Evolutionary conservation across 2,329 filamentous ascomycete genomes (phyloP), one percentile per base, ranked within the genome.

Genomic region (Xylariaceae sp.): DNA sequence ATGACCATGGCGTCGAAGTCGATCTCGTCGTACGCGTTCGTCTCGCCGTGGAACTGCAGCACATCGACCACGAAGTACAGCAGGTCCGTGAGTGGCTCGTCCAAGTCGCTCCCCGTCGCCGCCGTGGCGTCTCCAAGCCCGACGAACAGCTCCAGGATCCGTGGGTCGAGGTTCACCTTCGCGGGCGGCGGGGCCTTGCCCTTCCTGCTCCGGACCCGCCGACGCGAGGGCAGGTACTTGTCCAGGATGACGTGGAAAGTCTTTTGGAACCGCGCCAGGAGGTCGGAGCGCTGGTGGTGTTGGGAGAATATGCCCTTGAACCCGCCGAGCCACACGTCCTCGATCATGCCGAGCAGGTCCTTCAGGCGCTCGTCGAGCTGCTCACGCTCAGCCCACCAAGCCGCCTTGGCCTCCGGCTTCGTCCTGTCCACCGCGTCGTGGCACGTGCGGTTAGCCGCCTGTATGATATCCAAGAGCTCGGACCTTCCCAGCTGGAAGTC

Each of bases 21-120:
- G 47, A 98, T 86, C 65, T 98, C 92, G 53, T 98, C 92, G 62
- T 96, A 96, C 0, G 94, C 92, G 57, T 97, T 98, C 33, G 81
- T 78, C 64, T 98, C 94, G 12, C 92, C 92, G 52, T 95, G 87
- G 62, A 98, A 97, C 59, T 97, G 92, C 3, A 98, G 71, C 36
- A 97, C 89, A 54, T 98, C 92, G 5, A 98, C 83, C 1, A 97
- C 85, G 58, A 97, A 97, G 64, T 96, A 97, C 3, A 98, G 74
- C 18, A 98, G 68, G 59, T 98, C 92, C 50, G 83, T 88, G n/a
- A 98, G 67, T 0, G 83, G 79, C 54, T 97, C 90, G 47, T 97
- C 90, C 15, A 94, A 74, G 46, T 95, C 88, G 41, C 69, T 65
- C 6, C 81, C 77, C 2, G 81, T 75, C 6, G 75, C 73, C 0